Percentiles rank a stretch among this genome's conserved stretches.
These are phyloP conservation scores for Meyerozyma smithsonii DNA, from an alignment of 1,139 yeast genomes.

Conservation along the genomic window DNA sequence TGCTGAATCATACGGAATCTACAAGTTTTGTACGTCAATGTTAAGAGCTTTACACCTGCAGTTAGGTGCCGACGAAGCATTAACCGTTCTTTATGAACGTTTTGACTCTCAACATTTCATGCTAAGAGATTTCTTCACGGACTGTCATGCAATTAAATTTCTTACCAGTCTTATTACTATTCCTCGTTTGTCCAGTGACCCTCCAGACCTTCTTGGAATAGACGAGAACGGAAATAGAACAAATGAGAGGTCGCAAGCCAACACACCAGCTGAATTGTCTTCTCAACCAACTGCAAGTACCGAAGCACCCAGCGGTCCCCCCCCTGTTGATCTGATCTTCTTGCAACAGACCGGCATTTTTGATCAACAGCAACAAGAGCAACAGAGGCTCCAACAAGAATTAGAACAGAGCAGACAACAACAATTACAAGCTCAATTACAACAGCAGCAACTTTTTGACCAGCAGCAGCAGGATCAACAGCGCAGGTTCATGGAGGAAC, in stretches of 20 bases:
- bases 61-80: slow-evolving; percentile 72
- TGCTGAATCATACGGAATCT: slow-evolving; percentile 91
- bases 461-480: slow-evolving; percentile 72
- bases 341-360: slow-evolving; percentile 46
- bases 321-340: slow-evolving; percentile 38
- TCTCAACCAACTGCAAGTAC: slow-evolving; percentile 32
- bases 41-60: slow-evolving; percentile 80
- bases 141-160: slow-evolving; percentile 81
- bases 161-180: slow-evolving; percentile 80
- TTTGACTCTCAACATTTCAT: slow-evolving; percentile 77
- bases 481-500: slow-evolving; percentile 39
- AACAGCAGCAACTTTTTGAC: slow-evolving; percentile 61
- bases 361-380: slow-evolving; percentile 55
- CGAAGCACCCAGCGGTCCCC: slow-evolving; percentile 24
- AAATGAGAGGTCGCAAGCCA: slow-evolving; percentile 28
- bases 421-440: slow-evolving; percentile 45
- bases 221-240: slow-evolving; percentile 37
- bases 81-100: slow-evolving; percentile 68
- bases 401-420: slow-evolving; percentile 41
- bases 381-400: slow-evolving; percentile 64
- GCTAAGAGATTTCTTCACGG: slow-evolving; percentile 82
- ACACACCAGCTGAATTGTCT: slow-evolving; percentile 21
- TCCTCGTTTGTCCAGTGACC: slow-evolving; percentile 66
- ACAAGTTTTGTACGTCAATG: slow-evolving; percentile 87
- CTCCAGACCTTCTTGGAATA: slow-evolving; percentile 56